Base-by-base conservation (phyloP, 495 filamentous ascomycete species). In the Podospora appendiculata region DNA sequence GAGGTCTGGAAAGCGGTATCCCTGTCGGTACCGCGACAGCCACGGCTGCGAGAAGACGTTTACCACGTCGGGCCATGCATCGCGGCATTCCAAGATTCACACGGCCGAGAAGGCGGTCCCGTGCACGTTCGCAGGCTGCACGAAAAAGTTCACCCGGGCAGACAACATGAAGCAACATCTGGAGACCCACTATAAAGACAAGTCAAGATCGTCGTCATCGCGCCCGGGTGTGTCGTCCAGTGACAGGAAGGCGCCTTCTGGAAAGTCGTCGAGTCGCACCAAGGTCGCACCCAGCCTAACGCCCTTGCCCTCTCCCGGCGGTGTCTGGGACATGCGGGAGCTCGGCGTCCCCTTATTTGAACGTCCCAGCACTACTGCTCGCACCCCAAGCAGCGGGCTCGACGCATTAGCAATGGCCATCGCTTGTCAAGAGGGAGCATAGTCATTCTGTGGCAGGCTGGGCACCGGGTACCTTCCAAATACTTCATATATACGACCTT, bases 151-250 rank as follows among this genome's bases (percentile, higher is more conserved):
- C 63, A 96, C 93, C 6, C 84, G 92, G 42, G 90, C 93, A 62
- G 92, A 97, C 71, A 97, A 97, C 70, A 96, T 96, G 88, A 96
- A 96, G 75, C 92, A 97, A 60, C 92, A 97, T 62, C 84, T 89
- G 48, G 82, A 91, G 45, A 97, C 93, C 1, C 92, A 97, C 67
- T 83, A 74, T 67, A 83, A 79, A 60, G 71, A 76, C 47, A 73
- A 74, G 58, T 64, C 70, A 1, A 66, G 73, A 14, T 58, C 67
- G 8, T 64, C 67, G 13, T 58, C 62, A 1, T 52, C 64, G 1
- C 55, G 63, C 6, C 55, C 61, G 4, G 50, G 58, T 8, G 17
- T 60, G 32, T 48, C 53, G 32, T 55, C 54, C 1, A 40, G 48
- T 10, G 60, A 66, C 6, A 64, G 68, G 51, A 65, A 64, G n/a